phyloP scores from a whole-genome alignment of 225 moss, liverwort and hornwort genomes.

The Thuidium tamariscinum region DNA sequence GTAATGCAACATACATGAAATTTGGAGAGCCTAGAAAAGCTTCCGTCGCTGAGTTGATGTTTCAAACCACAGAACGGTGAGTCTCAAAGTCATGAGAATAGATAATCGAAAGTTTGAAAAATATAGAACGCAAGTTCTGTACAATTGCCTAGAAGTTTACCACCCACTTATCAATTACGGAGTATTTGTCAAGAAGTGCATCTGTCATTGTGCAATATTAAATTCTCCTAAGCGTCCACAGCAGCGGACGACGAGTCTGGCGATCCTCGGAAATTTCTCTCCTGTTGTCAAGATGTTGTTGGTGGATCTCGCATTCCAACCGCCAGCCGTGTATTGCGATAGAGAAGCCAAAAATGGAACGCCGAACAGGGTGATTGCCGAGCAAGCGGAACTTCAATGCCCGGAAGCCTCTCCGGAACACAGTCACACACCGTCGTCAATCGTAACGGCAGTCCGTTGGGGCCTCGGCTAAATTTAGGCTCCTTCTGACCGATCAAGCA shows the following conservation, averaged over 20 bases:
- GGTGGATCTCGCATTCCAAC: not conserved
- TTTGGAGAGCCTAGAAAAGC: not conserved
- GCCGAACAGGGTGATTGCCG: not conserved
- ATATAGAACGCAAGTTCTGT: not conserved
- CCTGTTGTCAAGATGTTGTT: not conserved
- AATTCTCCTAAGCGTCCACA: too few relatives aligned
- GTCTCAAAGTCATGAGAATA: not conserved
- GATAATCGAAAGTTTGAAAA: not conserved
- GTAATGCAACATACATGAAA: not conserved
- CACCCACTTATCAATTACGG: not conserved
- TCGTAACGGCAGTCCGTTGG: slow-evolving; percentile 3
- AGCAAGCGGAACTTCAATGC: not conserved
- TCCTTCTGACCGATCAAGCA: not conserved
- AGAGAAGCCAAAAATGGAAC: not conserved
- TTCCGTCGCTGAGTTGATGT: not conserved
- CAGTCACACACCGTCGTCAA: not conserved
- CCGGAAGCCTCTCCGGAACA: not conserved
- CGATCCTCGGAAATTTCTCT: not conserved
- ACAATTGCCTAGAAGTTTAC: not conserved
- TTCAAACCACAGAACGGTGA: not conserved
- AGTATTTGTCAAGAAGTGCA: not conserved
- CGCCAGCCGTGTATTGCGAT: not conserved
- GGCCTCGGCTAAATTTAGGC: not conserved
- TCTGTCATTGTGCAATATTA: not conserved
- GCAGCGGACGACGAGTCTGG: not conserved